phyloP scores from a whole-genome alignment of 257 asterid species.

The Solanum habrochaites region DNA sequence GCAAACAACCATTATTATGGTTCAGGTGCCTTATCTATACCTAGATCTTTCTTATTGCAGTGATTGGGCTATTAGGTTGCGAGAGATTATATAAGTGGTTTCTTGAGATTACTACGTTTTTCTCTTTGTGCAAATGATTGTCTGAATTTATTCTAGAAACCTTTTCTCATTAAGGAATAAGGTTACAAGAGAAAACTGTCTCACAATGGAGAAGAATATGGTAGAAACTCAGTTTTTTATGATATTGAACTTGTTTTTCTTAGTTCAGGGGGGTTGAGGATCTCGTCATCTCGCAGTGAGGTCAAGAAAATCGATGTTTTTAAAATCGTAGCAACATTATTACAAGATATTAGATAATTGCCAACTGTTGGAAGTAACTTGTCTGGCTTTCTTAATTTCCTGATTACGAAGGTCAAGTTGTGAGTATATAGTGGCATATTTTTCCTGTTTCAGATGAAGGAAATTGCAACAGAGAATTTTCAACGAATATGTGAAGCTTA shows the following conservation, averaged over 20 bases:
- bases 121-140: background rate
- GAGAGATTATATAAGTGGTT: background rate
- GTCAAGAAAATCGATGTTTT: background rate
- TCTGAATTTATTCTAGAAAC: background rate
- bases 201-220: background rate
- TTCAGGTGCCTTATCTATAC: background rate
- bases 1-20: background rate
- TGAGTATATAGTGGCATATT: background rate
- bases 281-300: background rate
- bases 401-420: background rate
- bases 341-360: background rate
- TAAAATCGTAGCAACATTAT: background rate
- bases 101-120: background rate
- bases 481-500: constrained; percentile 96
- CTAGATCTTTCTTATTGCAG: background rate
- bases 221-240: background rate
- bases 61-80: background rate
- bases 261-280: background rate
- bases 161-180: background rate
- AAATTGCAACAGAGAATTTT: constrained; percentile 89
- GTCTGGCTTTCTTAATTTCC: background rate
- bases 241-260: background rate
- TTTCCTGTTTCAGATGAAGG: constrained; percentile 68
- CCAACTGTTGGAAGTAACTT: background rate
- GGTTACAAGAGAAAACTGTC: background rate